Conservation (phyloP, 2,329 filamentous ascomycete species). For the Colletotrichum sojae region DNA sequence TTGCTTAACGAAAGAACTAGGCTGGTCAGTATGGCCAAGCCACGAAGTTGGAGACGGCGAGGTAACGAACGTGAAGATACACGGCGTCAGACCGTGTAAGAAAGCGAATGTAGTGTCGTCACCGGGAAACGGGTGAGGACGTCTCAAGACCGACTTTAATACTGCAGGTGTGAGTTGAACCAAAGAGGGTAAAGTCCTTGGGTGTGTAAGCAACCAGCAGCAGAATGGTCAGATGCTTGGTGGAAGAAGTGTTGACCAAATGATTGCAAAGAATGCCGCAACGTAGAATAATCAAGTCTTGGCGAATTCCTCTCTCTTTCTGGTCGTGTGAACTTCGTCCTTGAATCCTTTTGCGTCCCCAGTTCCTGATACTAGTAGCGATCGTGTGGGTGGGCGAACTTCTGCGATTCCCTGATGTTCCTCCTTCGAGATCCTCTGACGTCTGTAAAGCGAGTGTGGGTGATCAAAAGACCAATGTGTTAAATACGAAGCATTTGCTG, state of each 20-base stretch:
- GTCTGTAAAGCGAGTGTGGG: constrained; percentile 51
- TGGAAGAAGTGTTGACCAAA: constrained; percentile 2
- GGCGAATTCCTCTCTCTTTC: constrained; percentile 40
- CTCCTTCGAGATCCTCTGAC: constrained; percentile 28
- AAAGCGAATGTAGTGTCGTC: constrained; percentile 41
- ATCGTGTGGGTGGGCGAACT: constrained; percentile 52
- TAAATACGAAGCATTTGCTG: constrained; percentile 33
- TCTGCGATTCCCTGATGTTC: constrained; percentile 29
- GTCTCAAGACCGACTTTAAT: constrained; percentile 30
- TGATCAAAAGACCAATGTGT: constrained; percentile 40
- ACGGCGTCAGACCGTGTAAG: constrained; percentile 44
- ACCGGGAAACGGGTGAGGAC: constrained; percentile 17
- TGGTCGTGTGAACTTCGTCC: constrained; percentile 37
- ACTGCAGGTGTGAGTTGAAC: constrained; percentile 16
- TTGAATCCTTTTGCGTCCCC: constrained; percentile 14
- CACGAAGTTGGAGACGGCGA: neutral
- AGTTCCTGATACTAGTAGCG: constrained; percentile 51
- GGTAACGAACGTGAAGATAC: constrained; percentile 49
- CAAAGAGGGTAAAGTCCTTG: neutral
- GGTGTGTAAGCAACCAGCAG: constrained; percentile 38
- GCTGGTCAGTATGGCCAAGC: constrained; percentile 33
- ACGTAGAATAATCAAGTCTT: constrained; percentile 23
- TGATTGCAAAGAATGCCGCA: constrained; percentile 25
- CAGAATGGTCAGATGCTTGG: constrained; percentile 10
- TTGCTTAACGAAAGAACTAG: constrained; percentile 47